Conservation (phyloP, 2,329 filamentous ascomycete species). For the Trichophaea hybrida region DNA sequence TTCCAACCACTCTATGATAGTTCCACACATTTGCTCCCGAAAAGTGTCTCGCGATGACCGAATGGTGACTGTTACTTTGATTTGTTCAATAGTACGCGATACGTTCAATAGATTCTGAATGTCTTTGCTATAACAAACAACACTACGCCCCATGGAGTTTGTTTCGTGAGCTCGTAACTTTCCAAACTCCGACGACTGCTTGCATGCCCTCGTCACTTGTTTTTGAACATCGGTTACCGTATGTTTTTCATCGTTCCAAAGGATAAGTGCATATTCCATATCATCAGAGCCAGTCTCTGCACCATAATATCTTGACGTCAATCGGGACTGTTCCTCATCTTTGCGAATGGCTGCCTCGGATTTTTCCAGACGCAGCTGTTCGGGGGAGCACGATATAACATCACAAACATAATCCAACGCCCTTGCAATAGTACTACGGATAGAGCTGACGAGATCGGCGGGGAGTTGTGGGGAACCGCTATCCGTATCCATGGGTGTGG, state of each 20-base stretch:
- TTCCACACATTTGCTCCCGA: constrained; percentile 95
- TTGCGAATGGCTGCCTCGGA: constrained; percentile 63
- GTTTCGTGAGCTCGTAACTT: constrained; percentile 69
- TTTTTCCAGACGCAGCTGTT: constrained; percentile 79
- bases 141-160: constrained; percentile 72
- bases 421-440: constrained; percentile 72
- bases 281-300: constrained; percentile 13
- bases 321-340: constrained; percentile 66
- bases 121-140: constrained; percentile 62
- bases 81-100: constrained; percentile 79
- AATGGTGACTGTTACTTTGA: constrained; percentile 90
- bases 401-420: constrained; percentile 92
- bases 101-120: constrained; percentile 59
- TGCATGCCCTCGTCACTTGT: constrained; percentile 81
- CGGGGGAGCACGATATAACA: constrained; percentile 92
- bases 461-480: constrained; percentile 46
- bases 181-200: constrained; percentile 54
- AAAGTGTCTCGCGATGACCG: constrained; percentile 89
- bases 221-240: constrained; percentile 81
- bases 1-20: constrained; percentile 87
- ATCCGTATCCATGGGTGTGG: constrained; percentile 48
- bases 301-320: constrained; percentile 68
- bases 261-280: constrained; percentile 53
- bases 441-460: constrained; percentile 57
- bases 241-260: constrained; percentile 99